phyloP scores from a whole-genome alignment of 345 rosid species.

The Pistacia vera region DNA sequence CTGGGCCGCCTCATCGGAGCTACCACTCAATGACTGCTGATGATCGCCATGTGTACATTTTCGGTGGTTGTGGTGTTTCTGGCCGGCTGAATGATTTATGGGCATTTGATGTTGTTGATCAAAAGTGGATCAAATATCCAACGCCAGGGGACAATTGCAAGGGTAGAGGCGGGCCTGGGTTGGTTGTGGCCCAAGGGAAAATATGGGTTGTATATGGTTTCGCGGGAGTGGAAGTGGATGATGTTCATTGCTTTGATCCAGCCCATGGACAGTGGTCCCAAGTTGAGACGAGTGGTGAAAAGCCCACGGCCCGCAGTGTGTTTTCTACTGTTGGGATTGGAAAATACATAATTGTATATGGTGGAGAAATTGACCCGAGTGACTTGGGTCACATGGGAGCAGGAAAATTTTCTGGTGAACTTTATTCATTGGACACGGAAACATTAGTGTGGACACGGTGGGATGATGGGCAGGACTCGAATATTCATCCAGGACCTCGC shows the following conservation, averaged over 20 bases:
- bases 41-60: slow-evolving; percentile 58
- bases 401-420: slow-evolving; percentile 64
- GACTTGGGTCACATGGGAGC: slow-evolving; percentile 90
- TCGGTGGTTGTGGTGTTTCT: slow-evolving; percentile 82
- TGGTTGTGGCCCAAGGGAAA: slow-evolving; percentile 59
- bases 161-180: slow-evolving; percentile 88
- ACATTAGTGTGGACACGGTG: slow-evolving; percentile 54
- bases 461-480: slow-evolving; percentile 51
- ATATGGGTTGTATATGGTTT: slow-evolving; percentile 93
- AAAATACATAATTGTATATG: slow-evolving; percentile 59
- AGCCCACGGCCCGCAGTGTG: slow-evolving; percentile 78
- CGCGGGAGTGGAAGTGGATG: slow-evolving; percentile 71
- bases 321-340: slow-evolving; percentile 63
- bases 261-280: slow-evolving; percentile 57
- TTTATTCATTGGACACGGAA: slow-evolving; percentile 65
- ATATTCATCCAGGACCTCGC: slow-evolving; percentile 75
- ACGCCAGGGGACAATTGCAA: slow-evolving; percentile 57
- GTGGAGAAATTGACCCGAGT: slow-evolving; percentile 91
- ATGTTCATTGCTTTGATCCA: slow-evolving; percentile 69
- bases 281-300: slow-evolving; percentile 65
- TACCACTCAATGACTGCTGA: slow-evolving; percentile 70
- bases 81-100: slow-evolving; percentile 88
- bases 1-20: slow-evolving; percentile 73
- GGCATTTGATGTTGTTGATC: slow-evolving; percentile 63
- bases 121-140: slow-evolving; percentile 63